Base-by-base conservation (phyloP, 2,329 filamentous ascomycete species). In the Chrysoporthe austroafricana region DNA sequence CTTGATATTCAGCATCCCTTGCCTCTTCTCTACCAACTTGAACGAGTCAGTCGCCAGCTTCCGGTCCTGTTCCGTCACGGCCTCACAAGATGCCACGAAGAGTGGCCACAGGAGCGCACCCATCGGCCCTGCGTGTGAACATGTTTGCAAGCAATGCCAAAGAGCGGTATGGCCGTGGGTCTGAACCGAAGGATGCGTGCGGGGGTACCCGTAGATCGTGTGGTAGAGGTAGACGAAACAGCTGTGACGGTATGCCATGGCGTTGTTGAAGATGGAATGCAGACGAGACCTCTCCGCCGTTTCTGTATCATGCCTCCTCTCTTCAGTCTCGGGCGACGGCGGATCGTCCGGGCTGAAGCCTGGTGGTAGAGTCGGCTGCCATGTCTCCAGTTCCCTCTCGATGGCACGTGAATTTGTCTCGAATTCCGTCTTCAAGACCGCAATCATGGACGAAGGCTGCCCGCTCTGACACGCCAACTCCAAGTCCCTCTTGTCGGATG, bases 1-100 rank as follows among this genome's bases (percentile, higher is more conserved):
- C 70, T 83, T 82, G 67, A 90, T 90, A 72, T 90, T 91, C 21
- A 83, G 83, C 88, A 90, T 90, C 26, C 88, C 87, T 74, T 90
- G 88, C 21, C 87, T 78, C 64, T 79, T 81, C 67, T 85, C 83
- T 9, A 88, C 80, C 5, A 83, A 84, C 4, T 76, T 74, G 72
- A 90, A 90, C 0, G 85, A 79, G 65, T 79, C 78, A 36, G 80
- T 75, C 4, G 87, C 86, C 21, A 86, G 76, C 6, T 78, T 79
- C 18, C 87, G 79, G 73, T 90, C 87, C 9, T 77, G 79, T 1
- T 75, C 72, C 18, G 74, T 79, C 9, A 80, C 77, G 0, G 87
- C 88, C 74, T 90, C 88, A 73, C 87, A 89, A 1, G 86, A 83
- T 1, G 87, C 85, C 11, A 88, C 86, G 72, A 90, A 90, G 2